Evolutionary conservation across 441 rosid genomes (phyloP), one percentile per base, ranked within the genome.

Genomic region (Syzygium malaccense): DNA sequence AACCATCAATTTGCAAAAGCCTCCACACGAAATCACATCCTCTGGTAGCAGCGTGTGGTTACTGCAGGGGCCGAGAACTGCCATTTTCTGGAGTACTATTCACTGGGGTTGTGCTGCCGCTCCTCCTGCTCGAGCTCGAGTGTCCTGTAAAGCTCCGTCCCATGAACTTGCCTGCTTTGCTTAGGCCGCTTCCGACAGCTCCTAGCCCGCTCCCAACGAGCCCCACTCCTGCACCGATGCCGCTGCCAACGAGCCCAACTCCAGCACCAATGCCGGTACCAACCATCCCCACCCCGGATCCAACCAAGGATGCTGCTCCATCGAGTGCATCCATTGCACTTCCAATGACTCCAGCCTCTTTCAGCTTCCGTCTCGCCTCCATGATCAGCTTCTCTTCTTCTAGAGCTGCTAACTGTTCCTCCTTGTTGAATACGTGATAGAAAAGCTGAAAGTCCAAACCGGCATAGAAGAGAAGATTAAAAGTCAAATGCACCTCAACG

Each of bases 111-210:
- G 96, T 85, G 41, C 94, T 56, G 88, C 95, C 96, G 64, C 94
- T 95, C 87, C 89, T 94, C 92, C 91, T 95, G 86, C 86, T 37
- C 7, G 85, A 78, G 94, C 97, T 94, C 32, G 96, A 91, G 68
- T 96, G 96, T 37, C 99, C 99, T 0, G 99, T 96, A 45, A 96
- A 90, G 15, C 96, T 97, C 92, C 99, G 92, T 84, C 99, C 98
- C 97, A 98, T 93, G 86, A 97, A 96, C 93, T 92, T 95, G 51
- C 98, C 99, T 28, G 99, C 98, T 92, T 93, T 98, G 94, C 94
- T 94, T 90, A 96, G 91, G 87, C 99, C 97, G 41, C 93, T 96
- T 85, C 98, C 95, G 1, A 95, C 95, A 18, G 96, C 96, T 71
- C 96, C 96, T 57, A 95, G 90, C 18, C 96, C 95, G 55, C 94